Base-by-base conservation (phyloP, 2,329 filamentous ascomycete genomes). In the Alternaria longipes region DNA sequence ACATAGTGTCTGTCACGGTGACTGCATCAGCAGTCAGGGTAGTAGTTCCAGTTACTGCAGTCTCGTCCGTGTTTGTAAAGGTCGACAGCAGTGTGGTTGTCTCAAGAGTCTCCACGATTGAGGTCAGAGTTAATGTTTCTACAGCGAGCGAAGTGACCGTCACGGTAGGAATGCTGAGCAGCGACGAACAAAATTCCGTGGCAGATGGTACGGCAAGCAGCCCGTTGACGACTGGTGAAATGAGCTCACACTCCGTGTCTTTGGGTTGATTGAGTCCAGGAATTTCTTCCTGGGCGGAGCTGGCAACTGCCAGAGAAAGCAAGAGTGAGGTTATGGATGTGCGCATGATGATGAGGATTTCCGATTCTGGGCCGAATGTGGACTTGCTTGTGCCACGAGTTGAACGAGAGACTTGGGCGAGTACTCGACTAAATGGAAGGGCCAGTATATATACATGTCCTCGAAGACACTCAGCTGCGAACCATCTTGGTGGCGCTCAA, bases 311-410 rank as follows among this genome's bases (percentile, higher is more conserved):
- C 28, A 52, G 32, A 44, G 54, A 51, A 9, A 56, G 32, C 32
- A 56, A 16, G 45, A 56, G 54, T 4, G 54, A 34, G 20, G 46
- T 6, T 3, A 41, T 56, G 8, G 41, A 56, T 14, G 20, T 18
- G 11, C 38, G 54, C 54, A 56, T 52, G 3, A 22, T 44, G 46
- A 56, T 28, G 0, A 9, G 16, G 20, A 8, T 28, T 46, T 50
- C 46, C 36, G 46, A 41, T 52, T 40, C 45, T 51, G 28, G 54
- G 30, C 26, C 45, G 45, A 30, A 16, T 51, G 34, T 49, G 24
- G 54, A 32, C 16, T 40, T 42, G 26, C 6, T 9, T 22, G 14
- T 41, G 20, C 46, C 46, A 49, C 30, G 8, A 2, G 22, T 41
- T 41, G 1, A 22, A 22, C 11, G n/a, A n/a, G 9, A 41, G 18